A percentile compares a stretch with the other conserved stretches of the same genome.
Conservation (phyloP, 805 yeast genomes). For the Metschnikowia lunata region DNA sequence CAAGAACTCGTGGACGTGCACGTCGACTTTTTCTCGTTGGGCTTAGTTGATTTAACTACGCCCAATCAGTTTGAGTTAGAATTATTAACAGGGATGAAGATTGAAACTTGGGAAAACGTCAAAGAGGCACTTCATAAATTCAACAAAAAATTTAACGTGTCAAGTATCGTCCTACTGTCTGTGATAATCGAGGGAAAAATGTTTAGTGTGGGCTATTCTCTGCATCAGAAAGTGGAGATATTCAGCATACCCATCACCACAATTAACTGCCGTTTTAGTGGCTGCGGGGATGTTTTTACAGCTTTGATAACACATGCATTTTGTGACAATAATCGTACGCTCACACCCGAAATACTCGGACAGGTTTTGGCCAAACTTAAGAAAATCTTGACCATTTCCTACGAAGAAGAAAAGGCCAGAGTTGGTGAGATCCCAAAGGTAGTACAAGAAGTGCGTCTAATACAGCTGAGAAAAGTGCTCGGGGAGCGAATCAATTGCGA, state of each 20-base stretch:
- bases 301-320: slow-evolving; percentile 55
- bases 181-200: slow-evolving; percentile 35
- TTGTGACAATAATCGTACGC: slow-evolving; percentile 21
- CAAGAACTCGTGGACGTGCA: slow-evolving; percentile 52
- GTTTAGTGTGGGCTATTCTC: slow-evolving; percentile 38
- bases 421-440: slow-evolving; percentile 17
- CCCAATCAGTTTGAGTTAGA: slow-evolving; percentile 92
- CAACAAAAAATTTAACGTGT: slow-evolving; percentile 41
- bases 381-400: slow-evolving; percentile 27
- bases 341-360: slow-evolving; percentile 25
- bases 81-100: slow-evolving; percentile 49
- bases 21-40: slow-evolving; percentile 46
- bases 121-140: slow-evolving; percentile 39
- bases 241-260: slow-evolving; percentile 41
- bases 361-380: slow-evolving; percentile 25
- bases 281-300: slow-evolving; percentile 71
- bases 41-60: slow-evolving; percentile 60
- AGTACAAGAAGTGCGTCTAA: slow-evolving; percentile 34
- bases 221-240: slow-evolving; percentile 3
- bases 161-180: slow-evolving; percentile 57
- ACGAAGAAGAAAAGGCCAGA: slow-evolving; percentile 14
- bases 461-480: slow-evolving; percentile 31
- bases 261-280: slow-evolving; percentile 61
- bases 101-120: slow-evolving; percentile 37
- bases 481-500: slow-evolving; percentile 10